phyloP scores from a whole-genome alignment of 306 rosid genomes.

The Quercus berberidifolia region DNA sequence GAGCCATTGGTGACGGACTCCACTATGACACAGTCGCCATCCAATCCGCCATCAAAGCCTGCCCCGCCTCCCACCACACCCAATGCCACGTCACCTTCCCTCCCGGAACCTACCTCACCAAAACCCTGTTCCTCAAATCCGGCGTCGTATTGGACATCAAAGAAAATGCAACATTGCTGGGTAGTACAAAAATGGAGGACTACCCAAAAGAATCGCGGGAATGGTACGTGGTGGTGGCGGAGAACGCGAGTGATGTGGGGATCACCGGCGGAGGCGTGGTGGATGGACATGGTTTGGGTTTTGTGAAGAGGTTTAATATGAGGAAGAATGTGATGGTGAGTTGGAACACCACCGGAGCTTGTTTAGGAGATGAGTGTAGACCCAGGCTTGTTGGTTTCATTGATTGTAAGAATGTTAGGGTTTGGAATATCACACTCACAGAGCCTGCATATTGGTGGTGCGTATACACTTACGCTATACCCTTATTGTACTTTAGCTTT shows the following conservation, averaged over 20 bases:
- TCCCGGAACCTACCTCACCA: conserved; percentile 72
- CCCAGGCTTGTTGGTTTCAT: conserved; percentile 81
- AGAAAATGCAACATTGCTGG: conserved; percentile 59
- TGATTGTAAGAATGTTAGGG: conserved; percentile 36
- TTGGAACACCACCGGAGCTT: conserved; percentile 79
- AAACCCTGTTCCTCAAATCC: conserved; percentile 65
- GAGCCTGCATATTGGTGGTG: conserved; percentile 97
- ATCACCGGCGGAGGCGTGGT: conserved; percentile 81
- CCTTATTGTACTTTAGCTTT: background rate
- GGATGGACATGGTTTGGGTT: conserved; percentile 77
- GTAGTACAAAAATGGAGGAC: conserved; percentile 56
- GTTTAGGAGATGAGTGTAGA: conserved; percentile 87
- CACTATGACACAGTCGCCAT: conserved; percentile 74
- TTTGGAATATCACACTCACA: conserved; percentile 53
- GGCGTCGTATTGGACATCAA: conserved; percentile 64
- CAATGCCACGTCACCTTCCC: conserved; percentile 69
- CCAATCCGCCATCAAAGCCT: conserved; percentile 77
- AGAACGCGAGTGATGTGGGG: conserved; percentile 70
- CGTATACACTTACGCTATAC: background rate
- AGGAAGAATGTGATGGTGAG: conserved; percentile 95
- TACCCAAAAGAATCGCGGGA: conserved; percentile 54
- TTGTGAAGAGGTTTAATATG: conserved; percentile 58
- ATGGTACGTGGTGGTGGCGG: conserved; percentile 89
- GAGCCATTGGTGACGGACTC: conserved; percentile 73
- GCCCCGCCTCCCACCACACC: conserved; percentile 17